Percentiles rank a stretch among this genome's conserved stretches.
phyloP scores from a whole-genome alignment of 2,329 filamentous ascomycete genomes.

The Hypomyces perniciosus region DNA sequence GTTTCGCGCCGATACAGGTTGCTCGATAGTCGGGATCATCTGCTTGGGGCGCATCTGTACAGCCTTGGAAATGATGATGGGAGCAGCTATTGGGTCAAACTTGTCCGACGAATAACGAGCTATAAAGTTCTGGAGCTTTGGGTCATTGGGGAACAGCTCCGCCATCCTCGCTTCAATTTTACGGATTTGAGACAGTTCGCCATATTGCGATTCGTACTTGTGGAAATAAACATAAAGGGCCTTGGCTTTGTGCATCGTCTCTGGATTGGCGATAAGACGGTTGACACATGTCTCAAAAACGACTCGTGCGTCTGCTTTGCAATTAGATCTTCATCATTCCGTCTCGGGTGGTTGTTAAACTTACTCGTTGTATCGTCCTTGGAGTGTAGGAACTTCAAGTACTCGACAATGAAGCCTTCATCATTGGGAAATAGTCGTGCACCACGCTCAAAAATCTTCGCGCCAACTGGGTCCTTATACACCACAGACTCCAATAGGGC shows the following conservation, averaged over 20 bases:
- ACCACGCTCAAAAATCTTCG: constrained; percentile 93
- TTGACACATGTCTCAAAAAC: constrained; percentile 94
- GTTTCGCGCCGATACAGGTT: constrained; percentile 38
- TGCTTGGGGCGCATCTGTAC: constrained; percentile 67
- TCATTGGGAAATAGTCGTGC: constrained; percentile 91
- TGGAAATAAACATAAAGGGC: constrained; percentile 88
- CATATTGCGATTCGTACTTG: constrained; percentile 89
- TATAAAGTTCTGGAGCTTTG: constrained; percentile 67
- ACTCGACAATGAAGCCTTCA: constrained; percentile 88
- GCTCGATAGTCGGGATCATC: constrained; percentile 49
- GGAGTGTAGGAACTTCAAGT: constrained; percentile 88
- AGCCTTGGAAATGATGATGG: constrained; percentile 74
- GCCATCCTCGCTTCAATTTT: constrained; percentile 90
- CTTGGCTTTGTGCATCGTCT: constrained; percentile 69
- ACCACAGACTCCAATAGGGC: constrained; percentile 92
- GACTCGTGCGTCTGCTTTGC: constrained; percentile 70
- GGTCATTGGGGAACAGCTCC: constrained; percentile 87
- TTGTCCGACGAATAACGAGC: constrained; percentile 63
- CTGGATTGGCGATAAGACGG: constrained; percentile 70
- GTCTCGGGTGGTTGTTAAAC: constrained; percentile 29
- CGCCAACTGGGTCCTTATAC: constrained; percentile 87
- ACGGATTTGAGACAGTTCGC: constrained; percentile 82
- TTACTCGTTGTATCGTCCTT: constrained; percentile 90
- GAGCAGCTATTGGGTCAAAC: constrained; percentile 79
- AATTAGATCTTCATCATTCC: constrained; percentile 14